Base-by-base conservation (phyloP, 768 basidiomycete genomes). In the Rhodotorula graminis region DNA sequence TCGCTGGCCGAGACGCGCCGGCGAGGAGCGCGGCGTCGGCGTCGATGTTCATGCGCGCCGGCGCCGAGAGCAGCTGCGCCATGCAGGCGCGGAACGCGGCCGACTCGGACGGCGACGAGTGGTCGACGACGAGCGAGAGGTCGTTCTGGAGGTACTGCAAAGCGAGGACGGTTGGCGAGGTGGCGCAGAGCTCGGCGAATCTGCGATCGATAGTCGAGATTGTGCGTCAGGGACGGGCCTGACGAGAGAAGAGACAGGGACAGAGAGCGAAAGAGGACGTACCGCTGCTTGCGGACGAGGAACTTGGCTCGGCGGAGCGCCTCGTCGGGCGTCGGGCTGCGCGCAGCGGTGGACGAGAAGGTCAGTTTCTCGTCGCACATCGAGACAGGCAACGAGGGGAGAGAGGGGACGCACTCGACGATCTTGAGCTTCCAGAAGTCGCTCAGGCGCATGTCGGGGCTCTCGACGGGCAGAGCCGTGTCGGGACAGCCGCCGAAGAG, bases 131-230 rank as follows among this genome's bases (percentile, higher is more conserved):
- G 19, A 63, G 56, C 0, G 78, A 67, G 29, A 79, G 72, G 29
- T 67, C 55, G 56, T 72, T 75, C 52, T 79, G 78, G 19, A 79
- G 69, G 70, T 79, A 79, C 47, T 64, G 69, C 23, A 79, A 63
- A 4, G 78, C 78, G 37, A 57, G 31, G 29, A 79, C 42, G 31
- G 71, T 73, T 19, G 72, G 72, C 1, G 61, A 47, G 12, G 68
- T 66, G 14, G n/a, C 42, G 61, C 73, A 75, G 46, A 77, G 69
- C 62, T 75, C 76, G 53, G 56, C 64, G 64, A 77, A 77, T 19
- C 76, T 77, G 70, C 37, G 12, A 15, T n/a, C 19, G 47, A 19
- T 15, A 21, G 21, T 3, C 18, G 19, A 3, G 47, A 21, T 2
- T 49, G 18, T 4, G 47, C 5, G 46, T 23, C 19, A 49, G 47